These are phyloP conservation scores for Dipodascopsis tothii DNA, from an alignment of 805 yeast species.

Conservation along the genomic window DNA sequence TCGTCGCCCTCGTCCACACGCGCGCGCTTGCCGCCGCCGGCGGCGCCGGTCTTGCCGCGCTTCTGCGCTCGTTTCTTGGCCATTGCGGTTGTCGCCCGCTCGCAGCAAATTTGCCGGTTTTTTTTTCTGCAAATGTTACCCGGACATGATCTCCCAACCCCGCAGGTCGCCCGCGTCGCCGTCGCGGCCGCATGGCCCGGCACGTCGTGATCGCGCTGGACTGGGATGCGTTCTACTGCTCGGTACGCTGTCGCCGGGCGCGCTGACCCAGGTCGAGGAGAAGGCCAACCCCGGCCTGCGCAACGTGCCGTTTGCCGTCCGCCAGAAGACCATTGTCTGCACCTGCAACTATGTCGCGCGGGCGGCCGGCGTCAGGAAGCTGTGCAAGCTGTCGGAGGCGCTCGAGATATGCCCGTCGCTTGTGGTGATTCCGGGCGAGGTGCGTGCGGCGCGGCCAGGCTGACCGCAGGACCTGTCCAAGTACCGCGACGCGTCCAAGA, in stretches of 20 bases:
- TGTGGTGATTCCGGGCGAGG: slow-evolving; percentile 12
- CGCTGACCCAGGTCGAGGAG: slow-evolving; percentile 8
- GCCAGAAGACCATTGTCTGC: slow-evolving; percentile 9
- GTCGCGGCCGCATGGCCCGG: background rate
- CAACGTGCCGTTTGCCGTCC: slow-evolving; percentile 12
- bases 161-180: slow-evolving; percentile 70
- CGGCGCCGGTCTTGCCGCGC: too few species aligned
- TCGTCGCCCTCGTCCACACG: too few species aligned
- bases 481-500: slow-evolving; percentile 9
- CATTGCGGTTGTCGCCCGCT: too few species aligned
- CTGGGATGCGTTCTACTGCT: slow-evolving; percentile 13
- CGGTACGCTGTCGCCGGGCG: slow-evolving; percentile 3
- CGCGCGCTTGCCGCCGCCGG: too few species aligned
- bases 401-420: slow-evolving; percentile 5
- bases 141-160: too few species aligned
- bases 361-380: slow-evolving; percentile 4
- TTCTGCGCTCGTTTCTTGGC: too few species aligned
- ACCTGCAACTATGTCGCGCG: slow-evolving; percentile 15
- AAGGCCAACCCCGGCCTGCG: slow-evolving; percentile 4
- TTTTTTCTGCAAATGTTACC: too few species aligned
- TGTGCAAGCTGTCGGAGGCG: slow-evolving; percentile 5
- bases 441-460: background rate
- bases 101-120: too few species aligned
- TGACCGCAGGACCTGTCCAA: slow-evolving; percentile 7
- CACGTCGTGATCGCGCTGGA: slow-evolving; percentile 5